Evolutionary conservation across 1,139 yeast genomes (phyloP), one percentile per base, ranked within the genome.

Genomic region (Blastobotrys raffinosifermentans): DNA sequence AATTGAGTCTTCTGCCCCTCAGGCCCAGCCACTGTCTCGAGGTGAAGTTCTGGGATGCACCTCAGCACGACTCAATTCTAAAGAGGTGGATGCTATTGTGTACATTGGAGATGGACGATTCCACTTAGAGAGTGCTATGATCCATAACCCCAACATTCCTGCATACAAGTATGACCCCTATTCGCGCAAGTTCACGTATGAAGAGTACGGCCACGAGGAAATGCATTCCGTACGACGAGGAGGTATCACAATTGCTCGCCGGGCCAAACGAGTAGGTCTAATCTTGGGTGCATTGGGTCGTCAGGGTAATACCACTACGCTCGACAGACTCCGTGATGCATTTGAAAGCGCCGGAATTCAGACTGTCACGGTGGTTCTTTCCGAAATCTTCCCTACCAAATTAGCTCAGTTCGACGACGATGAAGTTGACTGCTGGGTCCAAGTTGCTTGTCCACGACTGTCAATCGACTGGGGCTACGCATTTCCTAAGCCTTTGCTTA

Each of bases 401-500:
- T 66, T 91, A 26, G 82, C 96, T n/a, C 82, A 83, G 80, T 91
- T 91, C 63, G 89, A 85, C 51, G 94, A 86, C 53, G 27, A 6
- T 25, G 27, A 25, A n/a, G 77, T 91, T 15, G 98, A 91, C 61
- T 94, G 89, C 4, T 91, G 94, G 70, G 83, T 91, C 14, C 99
- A 91, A 60, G 96, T 91, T 3, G 99, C 98, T 0, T 91, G 99
- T 58, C 99, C 99, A 0, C 69, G 99, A 50, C 67, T 91, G 37
- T 85, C 96, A 2, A 91, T 91, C 31, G 99, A 91, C 59, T 91
- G 99, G 99, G 99, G 99, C 1, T 91, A 93, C 58, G 98, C 98
- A 0, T 91, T 91, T 56, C 77, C 80, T 41, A 84, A 83, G 55
- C 99, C 99, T 0, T 66, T 91, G 32, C 64, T 91, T 40, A 89